Evolutionary conservation across 306 rosid genomes (phyloP), one percentile per base, ranked within the genome.

Genomic region (Corylus heterophylla): DNA sequence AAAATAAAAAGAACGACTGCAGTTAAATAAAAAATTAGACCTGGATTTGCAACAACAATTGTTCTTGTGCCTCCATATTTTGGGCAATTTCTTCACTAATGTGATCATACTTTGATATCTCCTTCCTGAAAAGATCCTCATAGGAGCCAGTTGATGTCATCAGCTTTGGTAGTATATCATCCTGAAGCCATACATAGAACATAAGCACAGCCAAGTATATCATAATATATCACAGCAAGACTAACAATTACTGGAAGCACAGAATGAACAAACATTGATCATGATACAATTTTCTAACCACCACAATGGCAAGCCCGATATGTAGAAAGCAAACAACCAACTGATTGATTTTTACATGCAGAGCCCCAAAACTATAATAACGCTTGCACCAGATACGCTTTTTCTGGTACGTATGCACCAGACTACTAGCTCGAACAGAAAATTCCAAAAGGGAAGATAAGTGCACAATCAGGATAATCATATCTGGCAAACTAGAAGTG

Each of bases 101-200:
- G 84, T 78, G 93, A 81, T 95, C 97, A 81, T 95, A 95, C 78
- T 95, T 95, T 74, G 99, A 89, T 69, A 91, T 80, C 85, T 95
- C 99, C 87, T 93, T 95, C 88, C 86, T 90, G 85, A 91, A 95
- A 86, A 95, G 99, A 87, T 93, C 99, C 85, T 95, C 99, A 78
- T 91, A 89, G 79, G 99, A 95, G 74, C 97, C 97, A 1, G 99
- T 93, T 81, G 96, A 93, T 69, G 98, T 95, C 99, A 95, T 95
- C 93, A 95, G 87, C 87, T 95, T 95, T 35, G 99, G 98, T 78
- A 95, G 88, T 84, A 95, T 95, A 88, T 95, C 98, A 89, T 95
- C 99, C 99, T 95, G 90, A 74, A 85, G 78, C 78, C 74, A 77
- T 70, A 71, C 81, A 74, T 39, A 78, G 59, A 73, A 72, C 58